A percentile compares a stretch with the other conserved stretches of the same genome.
Conservation (phyloP, 139 green algal genomes). For the Volvox africanus region DNA sequence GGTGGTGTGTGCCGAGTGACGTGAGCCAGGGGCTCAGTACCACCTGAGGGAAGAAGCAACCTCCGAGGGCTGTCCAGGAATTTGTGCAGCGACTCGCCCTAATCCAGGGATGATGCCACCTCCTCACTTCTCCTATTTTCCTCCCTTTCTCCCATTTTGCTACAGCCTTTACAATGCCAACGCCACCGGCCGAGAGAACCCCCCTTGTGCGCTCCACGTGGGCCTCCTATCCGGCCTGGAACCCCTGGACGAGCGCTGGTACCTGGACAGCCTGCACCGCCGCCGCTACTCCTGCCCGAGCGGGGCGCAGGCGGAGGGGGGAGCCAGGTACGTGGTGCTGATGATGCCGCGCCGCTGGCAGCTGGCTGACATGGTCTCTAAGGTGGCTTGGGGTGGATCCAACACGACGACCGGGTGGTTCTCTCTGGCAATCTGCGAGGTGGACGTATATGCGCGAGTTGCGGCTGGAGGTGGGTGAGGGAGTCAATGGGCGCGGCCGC, state of each 20-base stretch:
- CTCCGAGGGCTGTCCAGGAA: too few species aligned
- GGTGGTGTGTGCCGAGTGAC: not conserved
- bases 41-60: too few species aligned
- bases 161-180: not conserved
- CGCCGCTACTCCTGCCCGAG: conserved; percentile 24
- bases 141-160: not conserved
- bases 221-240: not conserved
- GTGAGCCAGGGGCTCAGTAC: too few species aligned
- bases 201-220: conserved; percentile 9
- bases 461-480: not conserved
- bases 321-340: conserved; percentile 17
- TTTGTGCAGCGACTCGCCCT: too few species aligned
- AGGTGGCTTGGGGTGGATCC: not conserved
- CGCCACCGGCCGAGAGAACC: conserved; percentile 16
- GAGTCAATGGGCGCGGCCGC: not conserved
- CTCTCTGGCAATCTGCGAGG: conserved; percentile 28
- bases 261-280: not conserved
- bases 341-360: conserved; percentile 16
- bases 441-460: conserved; percentile 41
- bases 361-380: not conserved
- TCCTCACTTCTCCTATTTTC: too few species aligned
- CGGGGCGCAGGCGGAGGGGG: not conserved
- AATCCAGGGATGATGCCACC: too few species aligned
- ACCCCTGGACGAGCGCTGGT: conserved; percentile 23
- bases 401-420: not conserved